A percentile compares a stretch with the other conserved stretches of the same genome.
phyloP scores from a whole-genome alignment of 2,329 filamentous ascomycete genomes.

The Alternaria alternata region DNA sequence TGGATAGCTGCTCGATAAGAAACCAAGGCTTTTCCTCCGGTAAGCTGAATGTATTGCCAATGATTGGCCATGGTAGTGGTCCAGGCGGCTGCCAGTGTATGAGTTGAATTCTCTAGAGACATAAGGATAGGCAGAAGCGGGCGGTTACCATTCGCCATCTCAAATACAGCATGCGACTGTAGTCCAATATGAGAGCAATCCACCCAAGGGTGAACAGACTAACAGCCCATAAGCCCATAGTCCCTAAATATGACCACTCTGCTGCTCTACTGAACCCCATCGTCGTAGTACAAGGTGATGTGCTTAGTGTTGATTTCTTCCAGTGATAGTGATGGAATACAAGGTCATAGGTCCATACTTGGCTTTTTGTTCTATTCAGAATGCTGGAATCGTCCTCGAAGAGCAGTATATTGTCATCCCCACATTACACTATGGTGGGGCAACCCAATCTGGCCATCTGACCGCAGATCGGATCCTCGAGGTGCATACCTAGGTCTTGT shows the following conservation, averaged over 20 bases:
- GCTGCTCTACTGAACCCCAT: neutral
- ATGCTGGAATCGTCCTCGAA: neutral
- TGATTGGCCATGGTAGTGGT: constrained; percentile 62
- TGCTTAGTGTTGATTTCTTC: neutral
- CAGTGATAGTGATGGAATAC: neutral
- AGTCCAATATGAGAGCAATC: constrained; percentile 50
- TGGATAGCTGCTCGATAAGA: constrained; percentile 63
- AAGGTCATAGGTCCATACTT: neutral
- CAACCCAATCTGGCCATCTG: neutral
- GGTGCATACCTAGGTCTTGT: neutral
- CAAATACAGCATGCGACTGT: constrained; percentile 59
- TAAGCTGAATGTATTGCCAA: constrained; percentile 65
- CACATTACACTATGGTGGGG: neutral
- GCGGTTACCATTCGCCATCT: constrained; percentile 56
- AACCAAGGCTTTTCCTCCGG: constrained; percentile 66
- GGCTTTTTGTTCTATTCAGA: neutral
- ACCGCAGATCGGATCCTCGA: neutral
- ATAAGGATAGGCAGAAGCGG: neutral
- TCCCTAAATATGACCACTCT: neutral
- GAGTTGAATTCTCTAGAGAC: neutral
- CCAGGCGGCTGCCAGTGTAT: constrained; percentile 59
- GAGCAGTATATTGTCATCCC: neutral
- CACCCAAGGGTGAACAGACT: constrained; percentile 1
- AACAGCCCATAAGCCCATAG: neutral
- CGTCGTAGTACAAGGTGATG: neutral